Percentiles rank a stretch among this genome's conserved stretches.
These are phyloP conservation scores for Ambrosiella xylebori DNA, from an alignment of 2,329 filamentous ascomycete species.

Conservation along the genomic window DNA sequence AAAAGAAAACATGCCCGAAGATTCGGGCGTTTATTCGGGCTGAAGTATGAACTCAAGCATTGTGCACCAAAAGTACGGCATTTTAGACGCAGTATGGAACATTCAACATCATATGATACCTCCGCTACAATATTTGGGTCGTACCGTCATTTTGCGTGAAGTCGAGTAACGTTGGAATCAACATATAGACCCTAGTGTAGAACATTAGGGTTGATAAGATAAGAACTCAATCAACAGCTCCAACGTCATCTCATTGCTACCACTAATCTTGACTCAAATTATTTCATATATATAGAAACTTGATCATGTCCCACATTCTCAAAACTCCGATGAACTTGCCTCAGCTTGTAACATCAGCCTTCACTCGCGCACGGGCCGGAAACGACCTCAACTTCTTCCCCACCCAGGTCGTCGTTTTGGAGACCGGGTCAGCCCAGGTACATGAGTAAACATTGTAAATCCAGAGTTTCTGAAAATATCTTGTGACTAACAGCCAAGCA, in stretches of 20 bases:
- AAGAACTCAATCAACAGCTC: neutral
- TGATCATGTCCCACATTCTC: neutral
- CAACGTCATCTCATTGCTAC: too few species aligned
- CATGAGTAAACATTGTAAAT: too few species aligned
- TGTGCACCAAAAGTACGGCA: too few species aligned
- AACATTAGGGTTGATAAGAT: slow-evolving; percentile 1
- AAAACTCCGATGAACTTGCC: slow-evolving; percentile 25
- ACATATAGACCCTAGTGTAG: too few species aligned
- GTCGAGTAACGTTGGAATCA: too few species aligned
- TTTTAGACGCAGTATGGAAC: too few species aligned
- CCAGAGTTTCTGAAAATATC: neutral
- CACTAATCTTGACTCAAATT: too few species aligned
- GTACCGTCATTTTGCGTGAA: too few species aligned
- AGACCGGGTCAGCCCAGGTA: slow-evolving; percentile 27
- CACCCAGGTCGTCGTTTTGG: slow-evolving; percentile 33
- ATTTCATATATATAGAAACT: neutral
- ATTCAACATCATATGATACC: too few species aligned
- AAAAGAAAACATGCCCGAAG: too few species aligned
- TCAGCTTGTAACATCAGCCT: slow-evolving; percentile 32
- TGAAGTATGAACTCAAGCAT: neutral
- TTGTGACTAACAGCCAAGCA: neutral
- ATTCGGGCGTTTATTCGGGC: neutral
- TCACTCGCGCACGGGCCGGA: slow-evolving; percentile 28
- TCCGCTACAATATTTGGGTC: neutral
- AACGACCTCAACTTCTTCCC: slow-evolving; percentile 37